Percentiles rank a stretch among this genome's conserved stretches.
Conservation (phyloP, 768 basidiomycete genomes). For the Amyloporia xantha region DNA sequence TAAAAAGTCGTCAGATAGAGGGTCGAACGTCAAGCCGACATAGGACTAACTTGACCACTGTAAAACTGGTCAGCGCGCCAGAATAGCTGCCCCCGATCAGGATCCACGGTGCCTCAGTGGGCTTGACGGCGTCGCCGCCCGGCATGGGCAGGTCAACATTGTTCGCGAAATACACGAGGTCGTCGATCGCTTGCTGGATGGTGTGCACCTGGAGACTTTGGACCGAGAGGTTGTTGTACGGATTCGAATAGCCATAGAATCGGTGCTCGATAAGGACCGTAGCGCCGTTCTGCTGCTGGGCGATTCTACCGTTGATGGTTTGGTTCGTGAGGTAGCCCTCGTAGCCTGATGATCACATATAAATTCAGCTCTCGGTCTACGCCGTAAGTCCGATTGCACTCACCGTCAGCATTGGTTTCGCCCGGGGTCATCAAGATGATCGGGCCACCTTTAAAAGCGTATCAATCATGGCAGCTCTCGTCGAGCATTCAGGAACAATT, state of each 20-base stretch:
- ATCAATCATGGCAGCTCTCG: not conserved
- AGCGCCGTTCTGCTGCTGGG: constrained; percentile 58
- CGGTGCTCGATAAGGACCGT: constrained; percentile 65
- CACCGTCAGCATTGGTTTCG: constrained; percentile 47
- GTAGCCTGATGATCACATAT: constrained; percentile 16
- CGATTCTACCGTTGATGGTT: constrained; percentile 58
- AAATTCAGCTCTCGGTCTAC: not conserved
- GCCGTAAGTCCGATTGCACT: constrained; percentile 2
- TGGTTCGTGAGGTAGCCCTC: constrained; percentile 55
- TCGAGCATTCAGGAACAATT: not conserved
- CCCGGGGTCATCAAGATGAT: constrained; percentile 64
- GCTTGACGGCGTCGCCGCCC: constrained; percentile 52
- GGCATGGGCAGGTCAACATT: constrained; percentile 65
- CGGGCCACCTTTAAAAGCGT: constrained; percentile 34
- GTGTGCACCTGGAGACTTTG: constrained; percentile 55
- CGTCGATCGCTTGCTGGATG: constrained; percentile 69
- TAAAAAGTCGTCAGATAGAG: constrained; percentile 2
- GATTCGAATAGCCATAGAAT: constrained; percentile 74
- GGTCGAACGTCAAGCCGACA: not conserved
- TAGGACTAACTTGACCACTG: constrained; percentile 55
- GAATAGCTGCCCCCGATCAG: constrained; percentile 39
- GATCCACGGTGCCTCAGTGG: constrained; percentile 40
- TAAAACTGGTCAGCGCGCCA: constrained; percentile 49
- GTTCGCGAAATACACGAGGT: constrained; percentile 62
- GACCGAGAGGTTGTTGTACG: constrained; percentile 50